Evolutionary conservation across 345 rosid species (phyloP).

Genomic region (Iberis pinnata): DNA sequence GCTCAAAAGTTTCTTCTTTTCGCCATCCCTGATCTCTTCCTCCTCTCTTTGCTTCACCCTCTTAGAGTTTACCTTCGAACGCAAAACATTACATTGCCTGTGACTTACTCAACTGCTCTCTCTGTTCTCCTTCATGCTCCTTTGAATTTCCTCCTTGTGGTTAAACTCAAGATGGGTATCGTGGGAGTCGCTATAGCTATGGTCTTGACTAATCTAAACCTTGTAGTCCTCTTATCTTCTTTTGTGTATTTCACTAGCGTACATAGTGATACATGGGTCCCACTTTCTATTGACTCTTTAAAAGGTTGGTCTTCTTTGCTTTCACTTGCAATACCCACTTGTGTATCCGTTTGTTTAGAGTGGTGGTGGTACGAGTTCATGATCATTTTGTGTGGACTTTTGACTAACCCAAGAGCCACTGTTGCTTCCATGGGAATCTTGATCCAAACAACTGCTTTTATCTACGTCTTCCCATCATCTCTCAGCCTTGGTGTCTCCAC

Average conservation of each 20-base stretch:
- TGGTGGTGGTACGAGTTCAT: conserved; percentile 99
- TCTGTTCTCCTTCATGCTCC: conserved; percentile 82
- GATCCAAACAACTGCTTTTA: conserved; percentile 80
- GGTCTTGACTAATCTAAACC: conserved; percentile 84
- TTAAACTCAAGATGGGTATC: conserved; percentile 70
- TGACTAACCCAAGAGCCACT: conserved; percentile 75
- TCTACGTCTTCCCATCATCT: conserved; percentile 89
- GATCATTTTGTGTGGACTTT: conserved; percentile 84
- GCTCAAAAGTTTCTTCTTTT: conserved; percentile 72
- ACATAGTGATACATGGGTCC: conserved; percentile 72
- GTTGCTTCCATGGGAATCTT: conserved; percentile 95
- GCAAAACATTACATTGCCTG: conserved; percentile 78
- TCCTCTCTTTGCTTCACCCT: conserved; percentile 90
- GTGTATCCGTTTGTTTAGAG: conserved; percentile 87
- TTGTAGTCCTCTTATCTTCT: conserved; percentile 55
- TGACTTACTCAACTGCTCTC: conserved; percentile 78
- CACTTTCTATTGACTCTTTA: conserved; percentile 64
- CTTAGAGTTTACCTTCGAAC: conserved; percentile 79
- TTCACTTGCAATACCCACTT: conserved; percentile 80
- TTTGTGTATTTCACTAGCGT: conserved; percentile 68
- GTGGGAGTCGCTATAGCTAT: conserved; percentile 84
- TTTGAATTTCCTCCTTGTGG: conserved; percentile 65
- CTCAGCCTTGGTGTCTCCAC: conserved; percentile 89
- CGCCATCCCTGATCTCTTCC: conserved; percentile 81
- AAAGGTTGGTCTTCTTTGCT: conserved; percentile 84